Percentiles rank a stretch among this genome's conserved stretches.
Conservation (phyloP, 495 filamentous ascomycete genomes). For the Penicillium coprophilum region DNA sequence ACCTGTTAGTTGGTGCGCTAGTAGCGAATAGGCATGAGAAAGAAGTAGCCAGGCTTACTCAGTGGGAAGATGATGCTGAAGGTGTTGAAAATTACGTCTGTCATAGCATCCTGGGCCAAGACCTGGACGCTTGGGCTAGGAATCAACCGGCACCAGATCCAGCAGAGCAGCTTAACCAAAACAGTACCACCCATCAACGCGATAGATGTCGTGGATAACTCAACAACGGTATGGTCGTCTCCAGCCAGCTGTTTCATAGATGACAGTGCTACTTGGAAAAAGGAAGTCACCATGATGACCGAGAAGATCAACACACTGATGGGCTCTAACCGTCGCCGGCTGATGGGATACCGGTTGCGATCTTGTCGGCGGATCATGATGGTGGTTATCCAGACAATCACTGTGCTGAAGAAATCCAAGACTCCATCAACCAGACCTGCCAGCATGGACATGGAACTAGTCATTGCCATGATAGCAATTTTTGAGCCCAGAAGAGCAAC, state of each 20-base stretch:
- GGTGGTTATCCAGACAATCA: conserved; percentile 82
- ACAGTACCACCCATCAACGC: conserved; percentile 81
- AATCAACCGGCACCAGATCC: conserved; percentile 87
- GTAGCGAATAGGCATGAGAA: background rate
- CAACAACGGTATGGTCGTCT: conserved; percentile 64
- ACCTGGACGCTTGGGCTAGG: conserved; percentile 89
- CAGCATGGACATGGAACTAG: conserved; percentile 82
- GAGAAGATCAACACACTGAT: conserved; percentile 79
- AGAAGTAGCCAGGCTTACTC: conserved; percentile 16
- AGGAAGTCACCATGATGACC: conserved; percentile 83
- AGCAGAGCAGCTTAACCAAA: conserved; percentile 77
- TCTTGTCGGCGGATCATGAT: conserved; percentile 71
- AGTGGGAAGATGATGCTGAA: conserved; percentile 71
- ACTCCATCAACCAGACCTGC: conserved; percentile 87
- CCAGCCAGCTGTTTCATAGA: conserved; percentile 66
- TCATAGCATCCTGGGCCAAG: conserved; percentile 66
- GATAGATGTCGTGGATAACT: conserved; percentile 71
- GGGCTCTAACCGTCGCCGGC: conserved; percentile 72
- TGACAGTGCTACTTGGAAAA: conserved; percentile 78
- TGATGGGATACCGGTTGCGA: conserved; percentile 80
- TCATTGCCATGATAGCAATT: conserved; percentile 72
- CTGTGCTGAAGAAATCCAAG: conserved; percentile 83
- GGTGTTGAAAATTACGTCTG: conserved; percentile 84
- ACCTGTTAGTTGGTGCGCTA: conserved; percentile 1
- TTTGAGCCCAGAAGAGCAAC: conserved; percentile 74